These are phyloP conservation scores for Chalara sp. DNA, from an alignment of 2,329 filamentous ascomycete species.

Conservation along the genomic window DNA sequence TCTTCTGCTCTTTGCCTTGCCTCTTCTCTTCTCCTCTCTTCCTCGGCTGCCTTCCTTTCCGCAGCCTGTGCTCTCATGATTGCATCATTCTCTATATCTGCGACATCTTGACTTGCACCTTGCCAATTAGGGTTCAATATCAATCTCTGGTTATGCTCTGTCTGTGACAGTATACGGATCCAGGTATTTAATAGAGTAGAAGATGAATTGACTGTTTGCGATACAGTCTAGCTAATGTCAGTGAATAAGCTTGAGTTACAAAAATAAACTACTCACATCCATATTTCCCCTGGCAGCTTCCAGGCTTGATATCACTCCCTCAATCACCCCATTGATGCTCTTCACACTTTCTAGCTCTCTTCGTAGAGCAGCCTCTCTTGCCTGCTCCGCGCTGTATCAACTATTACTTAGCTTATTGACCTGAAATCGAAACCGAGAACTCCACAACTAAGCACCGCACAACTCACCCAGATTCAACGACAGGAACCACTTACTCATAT, in stretches of 20 bases:
- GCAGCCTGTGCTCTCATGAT: slow-evolving; percentile 67
- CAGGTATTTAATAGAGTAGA: slow-evolving; percentile 89
- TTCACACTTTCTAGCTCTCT: slow-evolving; percentile 77
- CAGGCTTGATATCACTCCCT: slow-evolving; percentile 66
- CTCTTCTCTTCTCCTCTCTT: slow-evolving; percentile 71
- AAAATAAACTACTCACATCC: slow-evolving; percentile 44
- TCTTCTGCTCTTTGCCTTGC: slow-evolving; percentile 57
- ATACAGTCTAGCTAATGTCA: slow-evolving; percentile 54
- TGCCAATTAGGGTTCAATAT: slow-evolving; percentile 86
- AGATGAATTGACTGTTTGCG: slow-evolving; percentile 76
- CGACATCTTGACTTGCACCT: slow-evolving; percentile 77
- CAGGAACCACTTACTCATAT: slow-evolving; percentile 37
- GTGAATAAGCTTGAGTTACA: background rate
- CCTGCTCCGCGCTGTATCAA: slow-evolving; percentile 44
- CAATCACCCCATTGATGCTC: slow-evolving; percentile 82
- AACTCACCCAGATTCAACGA: too few species aligned
- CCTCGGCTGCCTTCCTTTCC: slow-evolving; percentile 69
- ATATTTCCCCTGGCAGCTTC: slow-evolving; percentile 71
- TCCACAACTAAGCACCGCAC: too few species aligned
- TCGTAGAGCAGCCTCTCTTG: slow-evolving; percentile 66
- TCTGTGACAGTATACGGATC: slow-evolving; percentile 93
- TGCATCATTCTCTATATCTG: slow-evolving; percentile 79
- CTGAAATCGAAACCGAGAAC: too few species aligned
- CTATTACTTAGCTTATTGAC: background rate
- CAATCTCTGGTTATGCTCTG: slow-evolving; percentile 92